A percentile compares a stretch with the other conserved stretches of the same genome.
Evolutionary conservation across 352 stramenopile genomes (phyloP).

Genomic region (Blastocystis sp.): DNA sequence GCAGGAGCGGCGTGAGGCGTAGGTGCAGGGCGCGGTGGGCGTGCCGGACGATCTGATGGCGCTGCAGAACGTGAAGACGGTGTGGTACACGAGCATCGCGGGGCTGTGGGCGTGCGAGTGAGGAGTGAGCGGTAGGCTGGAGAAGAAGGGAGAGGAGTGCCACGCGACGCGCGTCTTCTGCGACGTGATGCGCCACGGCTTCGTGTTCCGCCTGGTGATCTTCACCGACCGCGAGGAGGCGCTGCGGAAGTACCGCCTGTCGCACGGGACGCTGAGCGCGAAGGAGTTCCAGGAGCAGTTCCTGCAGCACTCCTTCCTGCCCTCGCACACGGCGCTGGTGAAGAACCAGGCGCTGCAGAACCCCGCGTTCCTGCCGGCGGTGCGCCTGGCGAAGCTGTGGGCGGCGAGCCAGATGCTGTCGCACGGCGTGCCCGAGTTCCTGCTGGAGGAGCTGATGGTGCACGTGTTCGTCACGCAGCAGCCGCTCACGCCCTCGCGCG

Average conservation of each 20-base stretch:
- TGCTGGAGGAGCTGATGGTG: conserved; percentile 16
- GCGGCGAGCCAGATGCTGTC: conserved; percentile 7
- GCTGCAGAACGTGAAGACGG: conserved; percentile 37
- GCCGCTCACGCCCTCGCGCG: background rate
- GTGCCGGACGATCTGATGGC: background rate
- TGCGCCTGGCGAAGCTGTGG: conserved; percentile 10
- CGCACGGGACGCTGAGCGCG: background rate
- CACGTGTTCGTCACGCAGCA: background rate
- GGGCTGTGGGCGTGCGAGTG: background rate
- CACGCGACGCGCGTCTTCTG: background rate
- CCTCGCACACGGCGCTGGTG: background rate
- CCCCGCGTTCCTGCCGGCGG: conserved; percentile 27
- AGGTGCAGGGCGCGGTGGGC: conserved; percentile 14
- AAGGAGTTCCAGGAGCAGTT: background rate
- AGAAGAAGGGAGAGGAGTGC: conserved; percentile 32
- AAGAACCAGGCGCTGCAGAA: conserved; percentile 49
- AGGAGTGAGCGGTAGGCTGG: conserved; percentile 10
- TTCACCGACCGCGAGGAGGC: conserved; percentile 29
- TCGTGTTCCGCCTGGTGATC: background rate
- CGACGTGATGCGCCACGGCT: conserved; percentile 5
- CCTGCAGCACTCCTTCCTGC: background rate
- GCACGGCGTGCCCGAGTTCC: background rate
- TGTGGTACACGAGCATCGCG: conserved; percentile 19
- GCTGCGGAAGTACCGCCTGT: background rate
- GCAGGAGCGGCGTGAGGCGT: background rate